Percentiles rank a stretch among this genome's conserved stretches.
Evolutionary conservation across 1,284 basidiomycete genomes (phyloP).

Genomic region (Cerioporus squamosus): DNA sequence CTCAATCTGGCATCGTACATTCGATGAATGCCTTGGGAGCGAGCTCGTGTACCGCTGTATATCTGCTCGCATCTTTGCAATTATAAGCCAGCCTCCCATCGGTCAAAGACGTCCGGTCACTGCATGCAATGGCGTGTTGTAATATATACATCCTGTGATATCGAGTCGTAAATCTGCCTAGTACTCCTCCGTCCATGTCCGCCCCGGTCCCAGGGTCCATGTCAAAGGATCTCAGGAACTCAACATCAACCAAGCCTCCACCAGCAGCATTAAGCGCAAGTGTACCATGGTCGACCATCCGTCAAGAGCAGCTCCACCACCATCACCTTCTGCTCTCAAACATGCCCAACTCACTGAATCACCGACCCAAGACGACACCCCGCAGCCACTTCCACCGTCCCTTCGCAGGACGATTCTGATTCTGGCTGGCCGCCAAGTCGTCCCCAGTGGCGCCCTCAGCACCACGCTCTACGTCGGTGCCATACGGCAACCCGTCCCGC

Average conservation of each 20-base stretch:
- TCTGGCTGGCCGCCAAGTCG: background rate
- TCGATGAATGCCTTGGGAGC: too few species aligned
- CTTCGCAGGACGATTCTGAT: slow-evolving; percentile 18
- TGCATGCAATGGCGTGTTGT: too few species aligned
- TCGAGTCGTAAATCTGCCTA: background rate
- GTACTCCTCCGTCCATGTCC: background rate
- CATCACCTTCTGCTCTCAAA: background rate
- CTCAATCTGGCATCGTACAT: background rate
- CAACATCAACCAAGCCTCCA: too few species aligned
- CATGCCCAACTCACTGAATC: background rate
- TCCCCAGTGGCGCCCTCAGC: background rate
- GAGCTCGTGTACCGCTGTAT: too few species aligned
- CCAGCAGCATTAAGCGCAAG: too few species aligned
- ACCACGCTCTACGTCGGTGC: slow-evolving; percentile 10
- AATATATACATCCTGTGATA: background rate
- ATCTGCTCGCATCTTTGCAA: too few species aligned
- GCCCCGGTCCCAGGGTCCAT: too few species aligned
- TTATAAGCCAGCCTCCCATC: too few species aligned
- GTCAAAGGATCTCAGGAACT: too few species aligned
- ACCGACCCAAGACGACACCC: slow-evolving; percentile 24
- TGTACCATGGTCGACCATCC: too few species aligned
- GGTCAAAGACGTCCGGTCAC: too few species aligned
- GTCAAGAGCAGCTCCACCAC: background rate
- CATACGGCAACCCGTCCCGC: slow-evolving; percentile 14
- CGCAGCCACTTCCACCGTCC: slow-evolving; percentile 43